Evolutionary conservation across 306 rosid genomes (phyloP).

Genomic region (Fagus sylvatica): DNA sequence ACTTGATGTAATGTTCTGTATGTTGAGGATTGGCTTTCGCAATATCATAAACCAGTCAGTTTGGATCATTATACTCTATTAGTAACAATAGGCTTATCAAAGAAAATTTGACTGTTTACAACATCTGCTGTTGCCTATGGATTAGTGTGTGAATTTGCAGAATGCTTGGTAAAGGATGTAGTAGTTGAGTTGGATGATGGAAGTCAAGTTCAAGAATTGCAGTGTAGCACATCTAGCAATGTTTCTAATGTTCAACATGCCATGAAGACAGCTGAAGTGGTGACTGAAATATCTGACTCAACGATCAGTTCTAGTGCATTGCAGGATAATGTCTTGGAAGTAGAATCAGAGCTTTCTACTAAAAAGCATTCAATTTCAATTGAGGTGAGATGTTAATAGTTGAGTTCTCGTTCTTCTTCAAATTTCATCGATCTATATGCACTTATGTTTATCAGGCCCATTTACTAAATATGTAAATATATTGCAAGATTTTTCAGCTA

Average conservation of each 20-base stretch:
- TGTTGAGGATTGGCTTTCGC: not conserved
- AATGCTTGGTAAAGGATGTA: constrained; percentile 28
- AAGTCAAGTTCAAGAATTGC: constrained; percentile 38
- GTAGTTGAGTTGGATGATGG: constrained; percentile 38
- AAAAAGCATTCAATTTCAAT: constrained; percentile 60
- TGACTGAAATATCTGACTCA: constrained; percentile 38
- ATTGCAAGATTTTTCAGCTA: not conserved
- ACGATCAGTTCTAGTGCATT: constrained; percentile 31
- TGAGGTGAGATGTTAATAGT: constrained; percentile 45
- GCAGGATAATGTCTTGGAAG: constrained; percentile 38
- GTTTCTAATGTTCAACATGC: constrained; percentile 33
- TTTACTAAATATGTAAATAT: not conserved
- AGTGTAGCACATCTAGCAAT: constrained; percentile 33
- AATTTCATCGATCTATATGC: not conserved
- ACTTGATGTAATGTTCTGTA: not conserved
- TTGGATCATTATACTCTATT: not conserved
- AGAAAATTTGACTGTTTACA: not conserved
- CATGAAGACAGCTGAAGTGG: constrained; percentile 32
- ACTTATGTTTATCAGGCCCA: not conserved
- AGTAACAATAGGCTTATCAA: not conserved
- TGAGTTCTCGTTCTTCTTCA: constrained; percentile 4
- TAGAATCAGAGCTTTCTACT: constrained; percentile 30
- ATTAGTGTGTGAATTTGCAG: constrained; percentile 19
- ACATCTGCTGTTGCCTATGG: not conserved
- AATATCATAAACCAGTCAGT: not conserved